Evolutionary conservation across 2,329 filamentous ascomycete genomes (phyloP).

Genomic region (Leptographium radiaticola): DNA sequence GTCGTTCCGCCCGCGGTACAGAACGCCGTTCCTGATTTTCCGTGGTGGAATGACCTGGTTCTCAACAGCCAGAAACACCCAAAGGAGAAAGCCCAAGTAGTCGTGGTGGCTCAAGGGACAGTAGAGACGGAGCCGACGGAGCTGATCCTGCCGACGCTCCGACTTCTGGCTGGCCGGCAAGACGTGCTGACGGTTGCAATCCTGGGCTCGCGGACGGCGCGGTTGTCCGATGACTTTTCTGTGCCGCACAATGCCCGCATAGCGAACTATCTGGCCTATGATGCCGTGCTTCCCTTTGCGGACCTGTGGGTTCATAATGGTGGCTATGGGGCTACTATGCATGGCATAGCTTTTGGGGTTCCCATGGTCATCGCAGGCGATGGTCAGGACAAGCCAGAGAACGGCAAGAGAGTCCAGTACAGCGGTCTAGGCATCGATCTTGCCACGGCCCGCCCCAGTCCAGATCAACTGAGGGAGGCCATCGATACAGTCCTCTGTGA

Average conservation of each 20-base stretch:
- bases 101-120: slow-evolving; percentile 27
- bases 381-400: slow-evolving; percentile 28
- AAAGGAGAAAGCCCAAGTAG: slow-evolving; percentile 13
- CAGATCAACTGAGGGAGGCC: slow-evolving; percentile 16
- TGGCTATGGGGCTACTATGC: slow-evolving; percentile 26
- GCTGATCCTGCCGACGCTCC: slow-evolving; percentile 24
- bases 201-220: slow-evolving; percentile 21
- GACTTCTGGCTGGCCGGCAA: slow-evolving; percentile 15
- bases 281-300: slow-evolving; percentile 22
- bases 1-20: slow-evolving; percentile 15
- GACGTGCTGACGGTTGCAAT: slow-evolving; percentile 22
- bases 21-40: not conserved
- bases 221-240: slow-evolving; percentile 9
- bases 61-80: slow-evolving; percentile 14
- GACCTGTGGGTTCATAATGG: slow-evolving; percentile 27
- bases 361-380: slow-evolving; percentile 27
- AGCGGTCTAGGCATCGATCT: slow-evolving; percentile 22
- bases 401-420: slow-evolving; percentile 20
- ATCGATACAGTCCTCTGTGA: slow-evolving; percentile 18
- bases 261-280: slow-evolving; percentile 25
- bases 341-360: slow-evolving; percentile 25
- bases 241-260: slow-evolving; percentile 20
- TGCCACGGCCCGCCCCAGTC: slow-evolving; percentile 15
- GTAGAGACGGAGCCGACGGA: slow-evolving; percentile 24
- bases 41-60: slow-evolving; percentile 23